Evolutionary conservation across 768 basidiomycete species (phyloP), one percentile per base, ranked within the genome.

Genomic region (Boletus subparvulus): DNA sequence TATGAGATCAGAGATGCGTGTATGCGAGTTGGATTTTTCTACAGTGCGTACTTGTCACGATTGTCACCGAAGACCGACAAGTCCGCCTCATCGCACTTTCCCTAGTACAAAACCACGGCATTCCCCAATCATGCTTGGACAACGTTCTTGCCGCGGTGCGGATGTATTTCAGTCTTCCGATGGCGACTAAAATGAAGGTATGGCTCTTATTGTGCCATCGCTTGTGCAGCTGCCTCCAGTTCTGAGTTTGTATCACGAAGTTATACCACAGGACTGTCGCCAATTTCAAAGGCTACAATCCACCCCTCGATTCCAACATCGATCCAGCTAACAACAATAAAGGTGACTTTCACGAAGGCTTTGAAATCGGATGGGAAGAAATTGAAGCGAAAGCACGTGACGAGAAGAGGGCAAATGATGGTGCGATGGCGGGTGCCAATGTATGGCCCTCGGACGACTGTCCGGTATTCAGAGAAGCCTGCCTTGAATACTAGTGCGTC

Each of bases 321-420:
- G 82, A 94, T 63, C 85, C 90, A 0, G 55, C 62, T 9, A 83
- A 83, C 47, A 75, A 80, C 24, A 81, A 82, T 46, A 74, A 81
- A n/a, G 94, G 94, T 1, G 94, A 98, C 67, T 72, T 95, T 52
- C 92, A 95, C 66, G 94, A 98, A 69, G 93, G 88, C 3, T 96
- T 94, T 69, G 88, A 94, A 63, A 79, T 96, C 54, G 91, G 92
- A 4, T 87, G 83, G 80, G 88, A 92, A 66, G 71, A 76, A 26
- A 66, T 80, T 0, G 63, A 75, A 12, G 54, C 63, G 9, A 66
- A 66, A 54, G 52, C 32, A 0, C 35, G 60, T 26, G 66, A 73
- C 56, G 61, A 68, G 48, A 63, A 72, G 44, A 62, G 69, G 56
- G 39, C 62, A 35, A 65, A 78, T 8, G 77, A 80, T 42, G 86